phyloP scores from a whole-genome alignment of 2,329 filamentous ascomycete genomes.

The Hyphodiscus sp. region DNA sequence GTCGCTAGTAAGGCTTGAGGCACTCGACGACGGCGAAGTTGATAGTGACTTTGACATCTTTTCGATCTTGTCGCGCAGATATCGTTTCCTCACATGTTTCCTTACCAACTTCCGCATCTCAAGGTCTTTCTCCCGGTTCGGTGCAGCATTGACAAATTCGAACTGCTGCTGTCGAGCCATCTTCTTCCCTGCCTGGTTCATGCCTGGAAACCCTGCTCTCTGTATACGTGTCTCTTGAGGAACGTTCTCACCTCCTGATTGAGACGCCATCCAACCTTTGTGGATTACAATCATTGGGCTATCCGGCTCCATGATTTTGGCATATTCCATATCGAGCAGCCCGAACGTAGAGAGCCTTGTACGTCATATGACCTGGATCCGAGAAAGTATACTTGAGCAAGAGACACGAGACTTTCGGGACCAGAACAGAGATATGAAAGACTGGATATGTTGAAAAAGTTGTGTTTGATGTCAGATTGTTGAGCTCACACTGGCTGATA shows the following conservation, averaged over 20 bases:
- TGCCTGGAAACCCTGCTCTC: not conserved
- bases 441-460: not conserved
- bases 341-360: too few species aligned
- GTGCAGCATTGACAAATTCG: slow-evolving; percentile 14
- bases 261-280: slow-evolving; percentile 2
- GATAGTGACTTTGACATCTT: not conserved
- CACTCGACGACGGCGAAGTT: not conserved
- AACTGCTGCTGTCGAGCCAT: slow-evolving; percentile 1
- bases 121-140: slow-evolving; percentile 4
- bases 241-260: too few species aligned
- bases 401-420: too few species aligned
- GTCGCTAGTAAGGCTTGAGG: not conserved
- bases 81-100: slow-evolving; percentile 18
- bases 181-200: not conserved
- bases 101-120: slow-evolving; percentile 12
- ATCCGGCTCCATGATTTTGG: not conserved
- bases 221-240: not conserved
- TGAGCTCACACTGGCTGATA: not conserved
- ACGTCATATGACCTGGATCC: too few species aligned
- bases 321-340: not conserved
- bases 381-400: too few species aligned
- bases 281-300: not conserved
- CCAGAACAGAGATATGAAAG: too few species aligned
- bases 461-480: too few species aligned
- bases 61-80: slow-evolving; percentile 5